These are phyloP conservation scores for Fusarium acutatum DNA, from an alignment of 2,329 filamentous ascomycete species.

Conservation along the genomic window DNA sequence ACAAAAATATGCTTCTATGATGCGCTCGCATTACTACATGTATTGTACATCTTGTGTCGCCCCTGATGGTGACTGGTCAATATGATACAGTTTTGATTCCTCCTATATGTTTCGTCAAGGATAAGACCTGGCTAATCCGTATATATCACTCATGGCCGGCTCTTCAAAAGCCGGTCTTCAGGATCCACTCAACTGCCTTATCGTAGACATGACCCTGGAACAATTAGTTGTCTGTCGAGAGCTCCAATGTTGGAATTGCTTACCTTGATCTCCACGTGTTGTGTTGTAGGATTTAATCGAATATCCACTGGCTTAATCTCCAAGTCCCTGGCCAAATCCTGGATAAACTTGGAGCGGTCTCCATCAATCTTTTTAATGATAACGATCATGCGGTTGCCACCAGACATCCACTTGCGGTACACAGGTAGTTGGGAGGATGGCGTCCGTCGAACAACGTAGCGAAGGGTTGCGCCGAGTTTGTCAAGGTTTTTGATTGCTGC, in stretches of 20 bases:
- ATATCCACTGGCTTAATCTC: constrained; percentile 64
- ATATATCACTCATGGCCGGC: not conserved
- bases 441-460: constrained; percentile 79
- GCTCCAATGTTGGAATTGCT: not conserved
- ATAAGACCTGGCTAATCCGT: not conserved
- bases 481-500: constrained; percentile 44
- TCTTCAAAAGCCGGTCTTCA: constrained; percentile 47
- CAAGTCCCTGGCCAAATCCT: constrained; percentile 69
- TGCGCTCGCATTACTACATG: constrained; percentile 42
- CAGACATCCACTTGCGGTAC: constrained; percentile 77
- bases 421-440: constrained; percentile 76
- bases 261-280: constrained; percentile 80
- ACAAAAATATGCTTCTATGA: constrained; percentile 34
- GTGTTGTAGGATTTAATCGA: constrained; percentile 67
- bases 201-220: constrained; percentile 47
- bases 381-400: constrained; percentile 79
- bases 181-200: constrained; percentile 45
- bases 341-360: constrained; percentile 68
- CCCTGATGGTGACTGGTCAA: constrained; percentile 33
- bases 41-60: constrained; percentile 42
- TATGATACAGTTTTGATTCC: constrained; percentile 41
- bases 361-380: constrained; percentile 83
- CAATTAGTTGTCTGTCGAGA: not conserved
- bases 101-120: not conserved
- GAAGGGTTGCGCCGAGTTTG: constrained; percentile 44